These are phyloP conservation scores for Sphaerulina vaccinii DNA, from an alignment of 2,329 filamentous ascomycete genomes.

Conservation along the genomic window DNA sequence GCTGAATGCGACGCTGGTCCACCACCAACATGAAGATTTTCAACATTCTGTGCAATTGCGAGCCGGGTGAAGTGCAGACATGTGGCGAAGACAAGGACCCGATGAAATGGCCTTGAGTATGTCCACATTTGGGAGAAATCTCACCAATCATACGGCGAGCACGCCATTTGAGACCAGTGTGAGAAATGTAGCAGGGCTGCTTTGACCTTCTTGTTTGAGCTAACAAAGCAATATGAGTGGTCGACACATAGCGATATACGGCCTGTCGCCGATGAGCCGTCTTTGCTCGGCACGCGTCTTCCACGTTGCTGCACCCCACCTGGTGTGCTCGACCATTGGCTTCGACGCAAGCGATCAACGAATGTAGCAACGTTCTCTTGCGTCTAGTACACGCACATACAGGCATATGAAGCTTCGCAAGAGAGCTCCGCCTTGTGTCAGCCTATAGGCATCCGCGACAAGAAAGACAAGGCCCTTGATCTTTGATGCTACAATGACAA, in stretches of 20 bases:
- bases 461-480: conserved; percentile 14
- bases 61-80: not conserved
- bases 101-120: not conserved
- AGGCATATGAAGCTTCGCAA: not conserved
- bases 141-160: conserved; percentile 8
- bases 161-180: conserved; percentile 7
- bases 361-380: not conserved
- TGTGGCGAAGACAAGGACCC: not conserved
- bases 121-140: conserved; percentile 3
- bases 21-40: not conserved
- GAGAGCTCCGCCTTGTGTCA: conserved; percentile 1
- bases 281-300: conserved; percentile 13
- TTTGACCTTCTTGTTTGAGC: conserved; percentile 2
- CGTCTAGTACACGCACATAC: not conserved
- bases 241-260: not conserved
- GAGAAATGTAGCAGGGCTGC: conserved; percentile 5
- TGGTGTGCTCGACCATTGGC: not conserved
- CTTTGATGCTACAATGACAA: conserved; percentile 13
- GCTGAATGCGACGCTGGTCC: not conserved
- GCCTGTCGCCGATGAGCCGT: conserved; percentile 13
- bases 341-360: conserved; percentile 5
- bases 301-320: conserved; percentile 10
- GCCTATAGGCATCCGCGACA: conserved; percentile 18
- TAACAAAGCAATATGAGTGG: not conserved
- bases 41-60: not conserved